These are phyloP conservation scores for Phaffia australis DNA, from an alignment of 768 basidiomycete genomes.

Conservation along the genomic window DNA sequence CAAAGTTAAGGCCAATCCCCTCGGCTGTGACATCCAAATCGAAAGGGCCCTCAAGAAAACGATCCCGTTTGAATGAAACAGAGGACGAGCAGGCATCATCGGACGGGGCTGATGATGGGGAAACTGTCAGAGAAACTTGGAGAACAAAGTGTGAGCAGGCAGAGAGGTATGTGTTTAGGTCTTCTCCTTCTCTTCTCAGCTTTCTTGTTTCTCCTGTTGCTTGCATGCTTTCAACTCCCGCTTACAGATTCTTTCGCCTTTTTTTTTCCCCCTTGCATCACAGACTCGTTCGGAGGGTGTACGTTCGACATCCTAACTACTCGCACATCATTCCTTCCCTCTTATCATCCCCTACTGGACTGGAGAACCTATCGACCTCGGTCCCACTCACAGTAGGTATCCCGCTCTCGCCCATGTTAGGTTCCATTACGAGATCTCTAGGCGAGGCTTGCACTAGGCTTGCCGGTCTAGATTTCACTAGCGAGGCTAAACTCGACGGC, in stretches of 20 bases:
- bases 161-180: slow-evolving; percentile 20
- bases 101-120: slow-evolving; percentile 6
- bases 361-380: slow-evolving; percentile 8
- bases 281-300: slow-evolving; percentile 58
- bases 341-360: slow-evolving; percentile 35
- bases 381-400: slow-evolving; percentile 45
- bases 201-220: too few species aligned
- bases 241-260: too few species aligned
- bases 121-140: slow-evolving; percentile 31
- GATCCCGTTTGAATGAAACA: too few species aligned
- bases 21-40: slow-evolving; percentile 16
- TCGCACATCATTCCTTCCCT: slow-evolving; percentile 46
- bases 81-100: slow-evolving; percentile 28
- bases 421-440: slow-evolving; percentile 72
- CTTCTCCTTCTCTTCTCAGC: too few species aligned
- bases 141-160: slow-evolving; percentile 34
- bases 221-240: too few species aligned
- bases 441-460: slow-evolving; percentile 69
- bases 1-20: background rate
- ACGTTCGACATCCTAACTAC: slow-evolving; percentile 61
- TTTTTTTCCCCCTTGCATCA: too few species aligned
- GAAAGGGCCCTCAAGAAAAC: too few species aligned
- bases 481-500: slow-evolving; percentile 85
- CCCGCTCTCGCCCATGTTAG: slow-evolving; percentile 74
- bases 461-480: slow-evolving; percentile 52